phyloP scores from a whole-genome alignment of 148 eudicot species.

The Camellia lanceoleosa region DNA sequence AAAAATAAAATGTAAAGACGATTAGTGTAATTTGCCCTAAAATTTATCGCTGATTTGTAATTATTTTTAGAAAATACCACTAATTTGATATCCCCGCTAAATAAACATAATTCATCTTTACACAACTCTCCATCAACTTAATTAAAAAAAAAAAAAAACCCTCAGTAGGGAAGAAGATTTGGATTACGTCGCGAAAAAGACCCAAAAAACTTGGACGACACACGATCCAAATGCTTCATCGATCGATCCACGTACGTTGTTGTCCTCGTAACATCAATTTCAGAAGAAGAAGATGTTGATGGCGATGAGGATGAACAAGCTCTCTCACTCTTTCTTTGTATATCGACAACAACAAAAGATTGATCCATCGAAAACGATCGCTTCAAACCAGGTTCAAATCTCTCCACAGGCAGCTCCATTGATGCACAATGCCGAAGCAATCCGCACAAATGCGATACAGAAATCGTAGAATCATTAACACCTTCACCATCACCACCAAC shows the following conservation, averaged over 20 bases:
- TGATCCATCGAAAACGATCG: slow-evolving; percentile 40
- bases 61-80: too few relatives aligned
- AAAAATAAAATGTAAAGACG: too few relatives aligned
- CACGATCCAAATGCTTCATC: slow-evolving; percentile 17
- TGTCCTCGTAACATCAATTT: slow-evolving; percentile 4
- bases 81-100: too few relatives aligned
- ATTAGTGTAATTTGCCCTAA: too few relatives aligned
- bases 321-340: not conserved
- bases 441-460: not conserved
- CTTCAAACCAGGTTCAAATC: slow-evolving; percentile 14
- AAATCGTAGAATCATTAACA: not conserved
- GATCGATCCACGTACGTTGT: slow-evolving; percentile 10
- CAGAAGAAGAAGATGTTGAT: not conserved
- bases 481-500: not conserved
- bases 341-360: not conserved
- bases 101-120: too few relatives aligned
- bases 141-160: not conserved
- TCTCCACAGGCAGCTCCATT: slow-evolving; percentile 10
- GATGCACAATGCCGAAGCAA: slow-evolving; percentile 16
- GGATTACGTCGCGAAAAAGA: slow-evolving; percentile 14
- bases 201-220: slow-evolving; percentile 22
- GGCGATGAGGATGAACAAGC: not conserved
- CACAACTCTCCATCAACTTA: too few relatives aligned
- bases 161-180: slow-evolving; percentile 25
- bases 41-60: too few relatives aligned